phyloP scores from a whole-genome alignment of 108 stramenopile genomes.

The Skeletonema potamos region DNA sequence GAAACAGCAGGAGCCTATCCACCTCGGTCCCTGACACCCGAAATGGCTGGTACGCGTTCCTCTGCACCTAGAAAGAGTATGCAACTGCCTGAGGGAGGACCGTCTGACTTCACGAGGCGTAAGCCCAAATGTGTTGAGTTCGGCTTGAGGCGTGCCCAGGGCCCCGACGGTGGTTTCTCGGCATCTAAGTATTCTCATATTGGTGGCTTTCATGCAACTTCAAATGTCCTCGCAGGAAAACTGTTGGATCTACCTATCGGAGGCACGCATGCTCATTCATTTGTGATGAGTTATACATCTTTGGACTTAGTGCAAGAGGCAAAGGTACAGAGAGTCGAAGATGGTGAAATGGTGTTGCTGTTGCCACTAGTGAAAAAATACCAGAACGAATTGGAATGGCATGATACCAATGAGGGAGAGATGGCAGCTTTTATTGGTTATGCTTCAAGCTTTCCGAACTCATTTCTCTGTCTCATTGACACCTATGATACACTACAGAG shows the following conservation, averaged over 20 bases:
- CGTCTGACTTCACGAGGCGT: constrained; percentile 15
- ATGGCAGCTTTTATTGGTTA: constrained; percentile 97
- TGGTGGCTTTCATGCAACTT: constrained; percentile 96
- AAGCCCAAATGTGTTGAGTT: constrained; percentile 88
- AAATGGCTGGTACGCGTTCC: neutral
- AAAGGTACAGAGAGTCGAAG: constrained; percentile 41
- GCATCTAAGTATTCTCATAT: constrained; percentile 92
- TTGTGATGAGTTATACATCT: constrained; percentile 84
- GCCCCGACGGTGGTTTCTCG: constrained; percentile 95
- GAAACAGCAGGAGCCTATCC: constrained; percentile 23
- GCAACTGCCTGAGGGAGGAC: constrained; percentile 35
- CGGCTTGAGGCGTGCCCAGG: constrained; percentile 96
- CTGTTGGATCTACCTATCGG: constrained; percentile 72
- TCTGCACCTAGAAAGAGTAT: constrained; percentile 22
- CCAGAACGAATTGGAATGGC: constrained; percentile 46
- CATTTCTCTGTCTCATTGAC: constrained; percentile 95
- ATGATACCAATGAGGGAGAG: constrained; percentile 89
- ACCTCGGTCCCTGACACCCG: constrained; percentile 3
- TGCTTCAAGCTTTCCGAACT: constrained; percentile 90
- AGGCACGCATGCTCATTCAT: constrained; percentile 98
- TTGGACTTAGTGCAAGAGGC: constrained; percentile 67
- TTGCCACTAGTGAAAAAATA: constrained; percentile 60
- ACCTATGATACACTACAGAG: constrained; percentile 96
- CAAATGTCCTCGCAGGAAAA: constrained; percentile 95
- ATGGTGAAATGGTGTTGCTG: constrained; percentile 42